Conservation (phyloP, 441 rosid species). For the Daphne laureola region DNA sequence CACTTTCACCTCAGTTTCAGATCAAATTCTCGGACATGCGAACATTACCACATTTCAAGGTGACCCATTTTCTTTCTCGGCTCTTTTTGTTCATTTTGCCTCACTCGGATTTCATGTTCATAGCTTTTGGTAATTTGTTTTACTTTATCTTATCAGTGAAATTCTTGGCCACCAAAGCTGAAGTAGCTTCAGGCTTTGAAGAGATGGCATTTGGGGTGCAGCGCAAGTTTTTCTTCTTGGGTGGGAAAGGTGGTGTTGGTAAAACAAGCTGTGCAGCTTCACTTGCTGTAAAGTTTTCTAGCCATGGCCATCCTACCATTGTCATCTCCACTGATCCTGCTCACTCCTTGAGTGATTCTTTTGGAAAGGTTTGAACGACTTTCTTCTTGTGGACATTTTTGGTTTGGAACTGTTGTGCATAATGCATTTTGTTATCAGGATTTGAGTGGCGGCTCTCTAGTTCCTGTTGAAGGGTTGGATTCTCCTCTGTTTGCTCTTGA, state of each 20-base stretch:
- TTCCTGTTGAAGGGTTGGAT: slow-evolving; percentile 63
- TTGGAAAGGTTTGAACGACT: slow-evolving; percentile 44
- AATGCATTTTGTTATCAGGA: slow-evolving; percentile 31
- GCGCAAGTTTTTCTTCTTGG: slow-evolving; percentile 61
- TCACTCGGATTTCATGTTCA: neutral
- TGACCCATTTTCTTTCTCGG: slow-evolving; percentile 13
- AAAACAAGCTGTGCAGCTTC: slow-evolving; percentile 90
- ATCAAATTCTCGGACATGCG: slow-evolving; percentile 20
- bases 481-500: slow-evolving; percentile 71
- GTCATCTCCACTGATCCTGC: slow-evolving; percentile 90
- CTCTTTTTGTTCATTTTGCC: neutral
- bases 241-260: slow-evolving; percentile 88
- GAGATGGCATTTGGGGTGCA: slow-evolving; percentile 43
- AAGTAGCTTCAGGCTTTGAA: slow-evolving; percentile 40
- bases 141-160: slow-evolving; percentile 31
- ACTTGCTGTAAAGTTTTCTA: slow-evolving; percentile 84
- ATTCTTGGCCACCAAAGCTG: slow-evolving; percentile 34
- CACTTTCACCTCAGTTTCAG: slow-evolving; percentile 21
- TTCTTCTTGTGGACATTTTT: neutral
- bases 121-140: neutral
- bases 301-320: slow-evolving; percentile 68
- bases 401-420: slow-evolving; percentile 6
- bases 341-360: slow-evolving; percentile 85
- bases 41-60: slow-evolving; percentile 34
- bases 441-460: slow-evolving; percentile 57